Percentiles rank a stretch among this genome's conserved stretches.
phyloP scores from a whole-genome alignment of 306 rosid species.

The Abrus pulchellus region DNA sequence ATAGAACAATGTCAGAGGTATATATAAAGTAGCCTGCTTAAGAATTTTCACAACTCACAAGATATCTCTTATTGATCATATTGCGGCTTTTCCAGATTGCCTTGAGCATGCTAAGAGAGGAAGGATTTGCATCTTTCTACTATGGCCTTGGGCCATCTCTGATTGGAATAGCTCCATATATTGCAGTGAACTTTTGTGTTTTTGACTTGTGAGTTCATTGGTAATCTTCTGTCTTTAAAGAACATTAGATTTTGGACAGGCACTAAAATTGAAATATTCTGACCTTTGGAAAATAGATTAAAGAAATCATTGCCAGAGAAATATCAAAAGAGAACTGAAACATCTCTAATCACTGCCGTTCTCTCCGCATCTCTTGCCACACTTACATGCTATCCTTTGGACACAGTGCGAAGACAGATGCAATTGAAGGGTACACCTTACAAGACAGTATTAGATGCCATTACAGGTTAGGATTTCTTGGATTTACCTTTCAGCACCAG shows the following conservation, averaged over 20 bases:
- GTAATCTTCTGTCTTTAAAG: conserved; percentile 40
- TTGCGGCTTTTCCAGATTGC: conserved; percentile 75
- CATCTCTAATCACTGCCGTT: conserved; percentile 74
- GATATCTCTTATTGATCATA: conserved; percentile 39
- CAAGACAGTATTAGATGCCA: conserved; percentile 82
- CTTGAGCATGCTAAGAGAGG: conserved; percentile 80
- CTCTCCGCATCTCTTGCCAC: conserved; percentile 85
- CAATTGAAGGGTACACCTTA: conserved; percentile 91
- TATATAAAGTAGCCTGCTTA: conserved; percentile 46
- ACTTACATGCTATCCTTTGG: conserved; percentile 85
- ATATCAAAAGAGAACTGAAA: conserved; percentile 77
- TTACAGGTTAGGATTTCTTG: conserved; percentile 65
- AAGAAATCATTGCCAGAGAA: conserved; percentile 90
- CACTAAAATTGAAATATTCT: conserved; percentile 40
- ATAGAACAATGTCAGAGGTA: conserved; percentile 89
- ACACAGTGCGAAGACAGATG: conserved; percentile 94
- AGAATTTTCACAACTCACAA: conserved; percentile 1
- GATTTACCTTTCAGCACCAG: conserved; percentile 5
- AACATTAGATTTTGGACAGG: conserved; percentile 31
- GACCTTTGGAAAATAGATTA: conserved; percentile 63
- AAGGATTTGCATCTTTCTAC: conserved; percentile 85
- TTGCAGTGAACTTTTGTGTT: conserved; percentile 89
- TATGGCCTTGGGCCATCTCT: conserved; percentile 95
- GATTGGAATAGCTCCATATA: conserved; percentile 86
- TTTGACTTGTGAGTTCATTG: conserved; percentile 83